Evolutionary conservation across 176 grass and related monocot genomes (phyloP), one percentile per base, ranked within the genome.

Genomic region (Tuctoria greenei): DNA sequence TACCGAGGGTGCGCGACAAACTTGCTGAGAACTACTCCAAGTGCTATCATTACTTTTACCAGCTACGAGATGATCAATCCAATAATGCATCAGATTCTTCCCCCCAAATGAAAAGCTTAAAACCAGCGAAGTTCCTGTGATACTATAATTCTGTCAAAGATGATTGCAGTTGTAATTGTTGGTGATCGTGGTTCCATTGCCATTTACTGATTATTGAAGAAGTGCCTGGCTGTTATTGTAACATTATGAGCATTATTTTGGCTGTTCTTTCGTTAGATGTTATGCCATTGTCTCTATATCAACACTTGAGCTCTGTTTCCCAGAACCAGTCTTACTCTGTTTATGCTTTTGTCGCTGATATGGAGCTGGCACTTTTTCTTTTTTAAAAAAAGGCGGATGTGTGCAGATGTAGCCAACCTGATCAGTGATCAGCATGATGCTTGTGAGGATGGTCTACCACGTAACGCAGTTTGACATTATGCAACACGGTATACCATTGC

Each of bases 1-100:
- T 97, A 97, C 85, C 79, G 87, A 60, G 93, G 90, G 41, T 97
- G 69, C 76, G 90, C 76, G 35, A 90, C 90, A 18, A 97, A 97
- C 79, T 85, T 97, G 70, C 50, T 97, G 62, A 69, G 93, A 84
- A 97, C 93, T 17, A 97, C 88, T 21, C 93, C 93, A 41, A 86
- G 86, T 51, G 88, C 88, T 84, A 76, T 93, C 57, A 97, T 97
- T 80, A 97, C 90, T 60, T 90, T 93, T 79, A 93, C 85, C 20
- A 93, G 93, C 56, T 97, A 88, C 79, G 93, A 97, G 75, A 90
- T 97, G 90, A 93, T 97, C 59, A 78, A 77, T 67, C 78, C 82
- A 61, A 49, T 86, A 64, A 71, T 97, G 36, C 72, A 73, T 45
- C 71, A 90, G 82, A 37, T 90, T 35, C 73, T 97, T 35, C 74